Evolutionary conservation across 1,284 basidiomycete genomes (phyloP).

Genomic region (Marasmius tenuissimus): DNA sequence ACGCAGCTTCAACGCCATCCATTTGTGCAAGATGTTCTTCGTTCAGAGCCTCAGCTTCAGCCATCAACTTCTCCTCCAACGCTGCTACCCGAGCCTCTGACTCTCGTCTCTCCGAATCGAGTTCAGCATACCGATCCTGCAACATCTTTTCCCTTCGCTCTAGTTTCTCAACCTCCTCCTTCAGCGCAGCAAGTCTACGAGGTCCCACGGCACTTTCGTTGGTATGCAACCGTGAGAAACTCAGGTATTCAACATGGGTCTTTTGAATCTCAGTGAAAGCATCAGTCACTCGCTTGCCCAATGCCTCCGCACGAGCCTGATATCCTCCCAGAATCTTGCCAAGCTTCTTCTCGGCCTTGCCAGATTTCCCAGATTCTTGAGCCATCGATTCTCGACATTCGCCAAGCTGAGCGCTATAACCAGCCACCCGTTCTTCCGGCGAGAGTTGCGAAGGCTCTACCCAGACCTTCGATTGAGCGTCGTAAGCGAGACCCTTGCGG

Average conservation of each 20-base stretch:
- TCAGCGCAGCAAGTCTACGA: conserved; percentile 68
- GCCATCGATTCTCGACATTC: conserved; percentile 74
- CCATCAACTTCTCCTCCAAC: conserved; percentile 77
- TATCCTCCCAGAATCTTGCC: conserved; percentile 89
- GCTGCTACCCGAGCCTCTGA: conserved; percentile 57
- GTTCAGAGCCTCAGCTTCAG: conserved; percentile 80
- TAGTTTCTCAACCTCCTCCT: conserved; percentile 82
- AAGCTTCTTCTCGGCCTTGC: conserved; percentile 93
- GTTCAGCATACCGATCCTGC: conserved; percentile 82
- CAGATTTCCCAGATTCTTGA: conserved; percentile 78
- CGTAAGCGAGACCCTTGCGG: conserved; percentile 63
- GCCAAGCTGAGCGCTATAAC: conserved; percentile 64
- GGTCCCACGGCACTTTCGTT: conserved; percentile 79
- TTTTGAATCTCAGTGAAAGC: conserved; percentile 72
- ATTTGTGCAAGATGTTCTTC: conserved; percentile 68
- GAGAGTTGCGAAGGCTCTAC: conserved; percentile 64
- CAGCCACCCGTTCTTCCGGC: conserved; percentile 59
- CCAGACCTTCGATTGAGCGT: conserved; percentile 61
- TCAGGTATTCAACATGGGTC: conserved; percentile 71
- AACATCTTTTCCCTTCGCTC: conserved; percentile 75
- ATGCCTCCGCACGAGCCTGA: conserved; percentile 71
- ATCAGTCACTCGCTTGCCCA: conserved; percentile 66
- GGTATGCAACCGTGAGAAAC: conserved; percentile 70
- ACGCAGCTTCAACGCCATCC: conserved; percentile 37
- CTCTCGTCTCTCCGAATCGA: conserved; percentile 73